A percentile compares a stretch with the other conserved stretches of the same genome.
phyloP scores from a whole-genome alignment of 2,329 filamentous ascomycete genomes.

The Ceratocystis papillata region DNA sequence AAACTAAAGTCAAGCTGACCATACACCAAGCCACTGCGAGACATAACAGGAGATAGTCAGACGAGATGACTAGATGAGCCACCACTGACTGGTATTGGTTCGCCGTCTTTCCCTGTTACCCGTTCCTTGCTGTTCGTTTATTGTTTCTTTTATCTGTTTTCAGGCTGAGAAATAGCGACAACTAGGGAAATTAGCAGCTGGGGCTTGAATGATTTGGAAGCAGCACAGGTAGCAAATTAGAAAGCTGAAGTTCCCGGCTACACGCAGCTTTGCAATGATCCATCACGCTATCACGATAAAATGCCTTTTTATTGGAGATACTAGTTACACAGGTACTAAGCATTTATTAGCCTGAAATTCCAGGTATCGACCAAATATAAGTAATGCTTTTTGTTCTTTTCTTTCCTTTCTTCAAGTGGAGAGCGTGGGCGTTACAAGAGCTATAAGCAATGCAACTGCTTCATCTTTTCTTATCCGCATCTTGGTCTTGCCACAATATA shows the following conservation, averaged over 20 bases:
- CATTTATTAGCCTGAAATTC: background rate
- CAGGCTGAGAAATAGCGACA: no score
- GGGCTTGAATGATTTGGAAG: background rate
- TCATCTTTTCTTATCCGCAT: background rate
- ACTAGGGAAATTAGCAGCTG: background rate
- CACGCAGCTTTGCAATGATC: constrained; percentile 10
- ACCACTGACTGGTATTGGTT: no score
- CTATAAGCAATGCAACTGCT: no score
- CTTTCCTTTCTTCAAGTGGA: background rate
- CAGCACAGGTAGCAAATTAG: background rate
- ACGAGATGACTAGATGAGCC: background rate
- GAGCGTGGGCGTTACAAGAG: no score
- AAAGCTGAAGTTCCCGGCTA: constrained; percentile 5
- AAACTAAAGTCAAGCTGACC: background rate
- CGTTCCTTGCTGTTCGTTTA: no score
- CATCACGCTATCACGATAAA: background rate
- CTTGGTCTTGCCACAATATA: background rate
- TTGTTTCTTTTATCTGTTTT: no score
- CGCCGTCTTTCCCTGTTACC: no score
- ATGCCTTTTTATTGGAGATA: background rate
- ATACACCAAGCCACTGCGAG: background rate
- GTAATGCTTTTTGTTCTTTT: no score
- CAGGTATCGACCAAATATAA: background rate
- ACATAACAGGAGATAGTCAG: background rate
- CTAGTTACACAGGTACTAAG: background rate